A percentile compares a stretch with the other conserved stretches of the same genome.
These are phyloP conservation scores for Apiotrichum montevideense DNA, from an alignment of 1,284 basidiomycete species.

Conservation along the genomic window DNA sequence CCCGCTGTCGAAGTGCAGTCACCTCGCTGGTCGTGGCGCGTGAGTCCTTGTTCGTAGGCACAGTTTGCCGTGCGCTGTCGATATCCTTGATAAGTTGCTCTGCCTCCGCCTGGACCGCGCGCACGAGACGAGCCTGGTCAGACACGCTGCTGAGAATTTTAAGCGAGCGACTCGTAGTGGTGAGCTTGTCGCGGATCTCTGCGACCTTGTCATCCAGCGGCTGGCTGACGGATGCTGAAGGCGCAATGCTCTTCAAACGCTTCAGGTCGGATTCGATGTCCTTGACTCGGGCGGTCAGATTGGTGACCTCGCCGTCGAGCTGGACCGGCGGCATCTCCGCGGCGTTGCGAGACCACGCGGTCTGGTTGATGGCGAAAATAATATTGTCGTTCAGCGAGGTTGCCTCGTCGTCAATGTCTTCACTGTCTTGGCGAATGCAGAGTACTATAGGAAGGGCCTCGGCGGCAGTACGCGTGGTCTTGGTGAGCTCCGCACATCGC, in stretches of 20 bases:
- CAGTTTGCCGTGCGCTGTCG: constrained; percentile 24
- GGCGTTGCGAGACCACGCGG: constrained; percentile 7
- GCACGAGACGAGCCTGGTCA: constrained; percentile 13
- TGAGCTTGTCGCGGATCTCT: not conserved
- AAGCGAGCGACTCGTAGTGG: not conserved
- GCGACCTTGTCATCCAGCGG: not conserved
- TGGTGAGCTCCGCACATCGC: constrained; percentile 9
- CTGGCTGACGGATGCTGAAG: not conserved
- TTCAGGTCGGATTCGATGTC: constrained; percentile 3
- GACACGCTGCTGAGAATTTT: constrained; percentile 7
- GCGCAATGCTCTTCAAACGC: not conserved
- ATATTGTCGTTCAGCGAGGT: not conserved
- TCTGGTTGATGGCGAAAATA: constrained; percentile 3
- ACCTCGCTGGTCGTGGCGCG: not conserved
- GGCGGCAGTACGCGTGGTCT: not conserved
- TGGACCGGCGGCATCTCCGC: not conserved
- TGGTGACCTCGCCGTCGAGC: not conserved
- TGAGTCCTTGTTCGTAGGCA: not conserved
- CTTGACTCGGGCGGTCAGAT: not conserved
- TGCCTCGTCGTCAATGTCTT: constrained; percentile 1
- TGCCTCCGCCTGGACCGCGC: constrained; percentile 13
- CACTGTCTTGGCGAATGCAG: constrained; percentile 5
- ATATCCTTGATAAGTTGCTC: constrained; percentile 14
- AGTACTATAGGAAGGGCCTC: constrained; percentile 12
- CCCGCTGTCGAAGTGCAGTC: not conserved